These are phyloP conservation scores for Vitis rupestris DNA, from an alignment of 164 flowering plant species.

Conservation along the genomic window DNA sequence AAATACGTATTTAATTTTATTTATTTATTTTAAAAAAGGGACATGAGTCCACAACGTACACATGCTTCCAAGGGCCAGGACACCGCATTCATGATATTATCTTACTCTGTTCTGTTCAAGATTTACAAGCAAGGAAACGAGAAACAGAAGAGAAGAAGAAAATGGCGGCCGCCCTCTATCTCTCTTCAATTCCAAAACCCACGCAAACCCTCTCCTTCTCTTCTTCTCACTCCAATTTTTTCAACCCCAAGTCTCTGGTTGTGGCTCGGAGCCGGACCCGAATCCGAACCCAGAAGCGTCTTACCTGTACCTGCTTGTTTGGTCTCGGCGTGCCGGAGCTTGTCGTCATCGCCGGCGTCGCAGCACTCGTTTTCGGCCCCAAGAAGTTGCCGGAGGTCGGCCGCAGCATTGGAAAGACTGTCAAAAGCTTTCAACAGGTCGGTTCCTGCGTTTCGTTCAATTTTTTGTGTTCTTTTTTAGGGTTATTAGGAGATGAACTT, in stretches of 20 bases:
- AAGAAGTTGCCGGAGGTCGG: constrained; percentile 92
- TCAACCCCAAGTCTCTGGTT: constrained; percentile 10
- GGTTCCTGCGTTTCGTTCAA: background rate
- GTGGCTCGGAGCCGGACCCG: constrained; percentile 20
- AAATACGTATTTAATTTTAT: too few relatives aligned
- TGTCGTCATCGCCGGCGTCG: constrained; percentile 90
- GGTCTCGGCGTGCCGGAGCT: constrained; percentile 96
- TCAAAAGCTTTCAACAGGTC: constrained; percentile 96
- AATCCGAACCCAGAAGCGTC: constrained; percentile 33
- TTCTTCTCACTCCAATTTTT: constrained; percentile 40
- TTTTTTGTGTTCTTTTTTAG: background rate
- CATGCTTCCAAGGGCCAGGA: background rate
- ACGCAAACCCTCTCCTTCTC: constrained; percentile 29
- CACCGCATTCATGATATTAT: background rate
- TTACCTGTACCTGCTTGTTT: constrained; percentile 64
- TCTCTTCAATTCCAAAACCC: constrained; percentile 25
- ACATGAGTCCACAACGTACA: background rate
- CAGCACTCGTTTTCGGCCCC: constrained; percentile 85
- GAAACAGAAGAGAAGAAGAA: too few relatives aligned
- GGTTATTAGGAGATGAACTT: background rate
- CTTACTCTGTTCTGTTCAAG: too few relatives aligned
- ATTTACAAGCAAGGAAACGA: too few relatives aligned
- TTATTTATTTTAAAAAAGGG: background rate
- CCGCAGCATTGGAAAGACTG: constrained; percentile 79
- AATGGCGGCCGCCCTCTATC: constrained; percentile 27